A percentile compares a stretch with the other conserved stretches of the same genome.
These are phyloP conservation scores for Leptographium flavum DNA, from an alignment of 2,329 filamentous ascomycete species.

Conservation along the genomic window DNA sequence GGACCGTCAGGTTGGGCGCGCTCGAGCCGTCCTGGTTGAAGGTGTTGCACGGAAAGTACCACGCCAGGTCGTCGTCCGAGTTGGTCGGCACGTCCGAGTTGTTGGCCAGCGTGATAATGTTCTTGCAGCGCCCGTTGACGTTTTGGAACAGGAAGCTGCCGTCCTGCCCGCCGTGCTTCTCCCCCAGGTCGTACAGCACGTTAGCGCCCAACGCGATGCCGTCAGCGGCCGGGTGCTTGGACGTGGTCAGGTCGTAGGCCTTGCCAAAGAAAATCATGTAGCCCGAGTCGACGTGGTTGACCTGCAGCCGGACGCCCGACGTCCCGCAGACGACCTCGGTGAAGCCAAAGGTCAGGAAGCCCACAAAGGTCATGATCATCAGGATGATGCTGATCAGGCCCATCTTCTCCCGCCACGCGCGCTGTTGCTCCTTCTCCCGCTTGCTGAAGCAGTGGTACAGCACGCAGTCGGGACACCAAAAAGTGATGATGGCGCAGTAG, in stretches of 20 bases:
- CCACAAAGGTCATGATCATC: conserved; percentile 73
- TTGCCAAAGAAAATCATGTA: conserved; percentile 96
- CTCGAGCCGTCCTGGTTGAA: conserved; percentile 91
- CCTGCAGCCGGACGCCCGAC: conserved; percentile 57
- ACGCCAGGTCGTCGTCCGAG: conserved; percentile 58
- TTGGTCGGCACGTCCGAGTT: conserved; percentile 72
- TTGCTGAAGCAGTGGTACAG: conserved; percentile 79
- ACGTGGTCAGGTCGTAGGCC: conserved; percentile 70
- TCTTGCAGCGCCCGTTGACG: conserved; percentile 94
- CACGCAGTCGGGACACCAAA: conserved; percentile 82
- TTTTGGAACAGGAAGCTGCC: conserved; percentile 97
- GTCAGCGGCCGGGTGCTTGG: conserved; percentile 63
- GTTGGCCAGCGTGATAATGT: conserved; percentile 57
- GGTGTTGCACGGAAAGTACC: conserved; percentile 90
- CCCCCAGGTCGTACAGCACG: conserved; percentile 72
- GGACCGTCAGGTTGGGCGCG: conserved; percentile 56
- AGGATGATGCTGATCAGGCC: conserved; percentile 90
- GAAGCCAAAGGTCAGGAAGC: conserved; percentile 94
- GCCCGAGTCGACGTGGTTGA: conserved; percentile 66
- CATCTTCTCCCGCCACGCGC: conserved; percentile 97
- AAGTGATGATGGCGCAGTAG: conserved; percentile 87
- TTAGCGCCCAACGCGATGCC: conserved; percentile 65
- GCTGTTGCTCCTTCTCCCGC: conserved; percentile 69
- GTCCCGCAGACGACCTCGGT: conserved; percentile 71
- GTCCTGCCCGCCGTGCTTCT: conserved; percentile 75